Evolutionary conservation across 1,284 basidiomycete species (phyloP).

Genomic region (Irpex sp.): DNA sequence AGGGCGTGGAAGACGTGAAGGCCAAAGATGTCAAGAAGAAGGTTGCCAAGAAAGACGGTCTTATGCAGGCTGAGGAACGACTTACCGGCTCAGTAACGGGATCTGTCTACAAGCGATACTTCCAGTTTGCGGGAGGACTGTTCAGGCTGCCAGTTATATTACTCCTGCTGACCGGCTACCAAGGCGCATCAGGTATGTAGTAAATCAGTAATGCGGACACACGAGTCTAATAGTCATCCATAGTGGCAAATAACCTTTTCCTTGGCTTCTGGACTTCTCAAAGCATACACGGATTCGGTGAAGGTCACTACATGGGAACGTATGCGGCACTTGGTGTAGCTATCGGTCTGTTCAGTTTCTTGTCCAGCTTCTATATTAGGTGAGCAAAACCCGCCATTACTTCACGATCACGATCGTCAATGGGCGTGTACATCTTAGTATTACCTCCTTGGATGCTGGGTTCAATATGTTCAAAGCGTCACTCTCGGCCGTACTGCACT

Average conservation of each 20-base stretch:
- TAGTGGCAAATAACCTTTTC: conserved; percentile 37
- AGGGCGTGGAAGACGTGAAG: conserved; percentile 23
- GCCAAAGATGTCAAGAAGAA: conserved; percentile 11
- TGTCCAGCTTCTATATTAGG: conserved; percentile 51
- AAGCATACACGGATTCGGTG: conserved; percentile 41
- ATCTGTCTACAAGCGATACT: conserved; percentile 35
- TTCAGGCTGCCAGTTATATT: conserved; percentile 37
- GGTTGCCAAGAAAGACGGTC: conserved; percentile 11
- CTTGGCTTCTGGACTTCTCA: conserved; percentile 37
- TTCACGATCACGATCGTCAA: too few relatives aligned
- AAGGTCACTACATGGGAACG: conserved; percentile 67
- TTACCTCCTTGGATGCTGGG: conserved; percentile 56
- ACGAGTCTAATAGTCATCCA: neutral
- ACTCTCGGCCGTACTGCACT: conserved; percentile 53
- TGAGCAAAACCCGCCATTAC: conserved; percentile 22
- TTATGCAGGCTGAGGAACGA: conserved; percentile 39
- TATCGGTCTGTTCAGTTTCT: conserved; percentile 53
- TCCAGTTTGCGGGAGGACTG: conserved; percentile 46
- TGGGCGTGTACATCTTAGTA: conserved; percentile 30
- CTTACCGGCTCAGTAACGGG: conserved; percentile 28
- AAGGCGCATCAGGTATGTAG: conserved; percentile 28
- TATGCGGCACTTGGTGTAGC: conserved; percentile 62
- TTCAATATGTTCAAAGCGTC: conserved; percentile 58
- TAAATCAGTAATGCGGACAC: neutral
- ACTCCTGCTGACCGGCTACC: conserved; percentile 21